Evolutionary conservation across 2,329 filamentous ascomycete species (phyloP).

Genomic region (Xylaria sp.): DNA sequence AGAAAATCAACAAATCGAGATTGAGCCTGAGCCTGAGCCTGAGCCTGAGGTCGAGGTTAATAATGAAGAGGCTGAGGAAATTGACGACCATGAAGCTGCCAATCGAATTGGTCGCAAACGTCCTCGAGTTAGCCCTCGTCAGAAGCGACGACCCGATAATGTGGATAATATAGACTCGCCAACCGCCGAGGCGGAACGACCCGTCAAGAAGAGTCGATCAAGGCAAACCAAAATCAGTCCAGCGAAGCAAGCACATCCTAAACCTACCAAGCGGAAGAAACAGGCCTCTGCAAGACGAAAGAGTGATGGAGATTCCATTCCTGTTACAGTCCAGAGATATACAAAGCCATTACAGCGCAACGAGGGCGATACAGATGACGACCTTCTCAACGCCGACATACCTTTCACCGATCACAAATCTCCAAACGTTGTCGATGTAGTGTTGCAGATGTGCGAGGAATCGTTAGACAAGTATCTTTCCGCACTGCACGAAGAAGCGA

Average conservation of each 20-base stretch:
- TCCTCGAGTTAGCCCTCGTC: constrained; percentile 52
- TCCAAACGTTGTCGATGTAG: constrained; percentile 71
- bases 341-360: constrained; percentile 58
- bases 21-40: constrained; percentile 22
- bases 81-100: constrained; percentile 58
- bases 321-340: constrained; percentile 71
- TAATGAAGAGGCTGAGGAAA: constrained; percentile 56
- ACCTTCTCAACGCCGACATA: constrained; percentile 63
- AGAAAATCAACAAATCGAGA: constrained; percentile 40
- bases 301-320: constrained; percentile 55
- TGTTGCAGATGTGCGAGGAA: constrained; percentile 71
- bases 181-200: constrained; percentile 49
- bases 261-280: constrained; percentile 41
- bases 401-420: constrained; percentile 65
- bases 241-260: constrained; percentile 57
- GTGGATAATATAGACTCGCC: constrained; percentile 54
- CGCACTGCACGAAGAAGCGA: constrained; percentile 58
- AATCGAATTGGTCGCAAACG: constrained; percentile 57
- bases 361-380: constrained; percentile 53
- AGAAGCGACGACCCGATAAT: constrained; percentile 55
- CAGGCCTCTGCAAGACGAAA: constrained; percentile 40
- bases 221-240: constrained; percentile 54
- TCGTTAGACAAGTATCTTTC: constrained; percentile 64
- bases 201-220: constrained; percentile 51
- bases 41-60: constrained; percentile 36